Conservation (phyloP, 2,329 filamentous ascomycete species). For the Calonectria montana region DNA sequence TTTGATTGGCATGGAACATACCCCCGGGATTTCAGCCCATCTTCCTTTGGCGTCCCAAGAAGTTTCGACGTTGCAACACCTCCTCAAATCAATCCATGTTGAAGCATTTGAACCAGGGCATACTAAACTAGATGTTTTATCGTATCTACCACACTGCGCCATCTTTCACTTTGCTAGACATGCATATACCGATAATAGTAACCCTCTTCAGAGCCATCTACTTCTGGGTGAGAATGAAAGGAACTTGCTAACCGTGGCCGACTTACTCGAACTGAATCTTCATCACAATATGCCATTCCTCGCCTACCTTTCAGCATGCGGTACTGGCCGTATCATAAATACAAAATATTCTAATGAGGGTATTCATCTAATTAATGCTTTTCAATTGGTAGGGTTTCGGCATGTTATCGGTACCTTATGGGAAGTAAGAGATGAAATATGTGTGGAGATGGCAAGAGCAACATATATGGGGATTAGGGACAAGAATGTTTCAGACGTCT, state of each 20-base stretch:
- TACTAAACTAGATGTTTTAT: conserved; percentile 38
- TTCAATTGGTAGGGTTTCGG: conserved; percentile 11
- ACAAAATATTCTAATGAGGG: conserved; percentile 47
- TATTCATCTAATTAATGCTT: conserved; percentile 46
- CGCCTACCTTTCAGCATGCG: conserved; percentile 53
- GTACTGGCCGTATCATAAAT: conserved; percentile 41
- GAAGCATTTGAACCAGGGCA: not conserved
- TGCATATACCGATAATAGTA: conserved; percentile 27
- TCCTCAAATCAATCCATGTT: conserved; percentile 18
- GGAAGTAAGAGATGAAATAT: not conserved
- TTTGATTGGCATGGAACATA: too few relatives aligned
- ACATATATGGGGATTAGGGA: not conserved
- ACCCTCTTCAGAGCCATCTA: conserved; percentile 27
- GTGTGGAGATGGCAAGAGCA: not conserved
- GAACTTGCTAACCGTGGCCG: conserved; percentile 21
- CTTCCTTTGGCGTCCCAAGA: conserved; percentile 33
- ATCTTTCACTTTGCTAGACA: conserved; percentile 58
- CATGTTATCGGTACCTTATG: conserved; percentile 16
- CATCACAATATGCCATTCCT: conserved; percentile 41
- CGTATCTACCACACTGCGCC: conserved; percentile 37
- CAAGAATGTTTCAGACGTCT: not conserved
- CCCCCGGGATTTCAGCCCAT: too few relatives aligned
- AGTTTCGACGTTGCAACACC: conserved; percentile 18
- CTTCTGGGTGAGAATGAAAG: conserved; percentile 12
- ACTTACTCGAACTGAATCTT: conserved; percentile 32